Evolutionary conservation across 345 rosid species (phyloP).

Genomic region (Camelina sativa): DNA sequence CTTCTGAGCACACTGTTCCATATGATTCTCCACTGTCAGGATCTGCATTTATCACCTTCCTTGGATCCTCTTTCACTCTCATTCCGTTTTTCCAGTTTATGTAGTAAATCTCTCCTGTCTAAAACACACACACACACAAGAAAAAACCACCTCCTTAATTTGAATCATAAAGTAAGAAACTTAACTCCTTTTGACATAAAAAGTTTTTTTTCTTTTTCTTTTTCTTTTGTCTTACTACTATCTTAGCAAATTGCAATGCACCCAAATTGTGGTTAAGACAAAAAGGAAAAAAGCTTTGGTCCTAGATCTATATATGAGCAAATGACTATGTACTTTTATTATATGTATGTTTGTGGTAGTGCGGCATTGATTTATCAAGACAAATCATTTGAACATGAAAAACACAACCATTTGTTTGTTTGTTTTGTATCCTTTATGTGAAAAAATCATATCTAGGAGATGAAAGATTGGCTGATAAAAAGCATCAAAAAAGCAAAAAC

Average conservation of each 20-base stretch:
- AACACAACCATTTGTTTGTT: slow-evolving; percentile 11
- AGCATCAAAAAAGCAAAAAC: slow-evolving; percentile 20
- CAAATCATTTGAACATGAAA: slow-evolving; percentile 27
- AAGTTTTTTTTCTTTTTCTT: background rate
- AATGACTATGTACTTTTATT: slow-evolving; percentile 37
- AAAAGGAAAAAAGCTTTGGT: slow-evolving; percentile 24
- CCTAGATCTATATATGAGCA: slow-evolving; percentile 42
- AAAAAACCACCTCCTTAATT: background rate
- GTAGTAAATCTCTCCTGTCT: slow-evolving; percentile 96
- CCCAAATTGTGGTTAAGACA: slow-evolving; percentile 12
- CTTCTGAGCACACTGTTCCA: slow-evolving; percentile 55
- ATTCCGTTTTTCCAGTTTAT: slow-evolving; percentile 93
- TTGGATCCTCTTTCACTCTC: slow-evolving; percentile 83
- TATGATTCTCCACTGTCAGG: slow-evolving; percentile 50
- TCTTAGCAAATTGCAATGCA: slow-evolving; percentile 23
- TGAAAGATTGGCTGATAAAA: slow-evolving; percentile 17
- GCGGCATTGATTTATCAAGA: slow-evolving; percentile 15
- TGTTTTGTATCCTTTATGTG: background rate
- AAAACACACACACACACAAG: background rate
- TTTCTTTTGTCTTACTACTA: background rate
- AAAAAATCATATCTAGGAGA: background rate
- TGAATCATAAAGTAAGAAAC: slow-evolving; percentile 20
- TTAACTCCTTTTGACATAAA: slow-evolving; percentile 14
- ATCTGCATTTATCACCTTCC: slow-evolving; percentile 46
- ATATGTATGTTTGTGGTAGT: slow-evolving; percentile 24